Percentiles rank a stretch among this genome's conserved stretches.
These are phyloP conservation scores for Debaryomyces subglobosus DNA, from an alignment of 1,139 yeast species.

Conservation along the genomic window DNA sequence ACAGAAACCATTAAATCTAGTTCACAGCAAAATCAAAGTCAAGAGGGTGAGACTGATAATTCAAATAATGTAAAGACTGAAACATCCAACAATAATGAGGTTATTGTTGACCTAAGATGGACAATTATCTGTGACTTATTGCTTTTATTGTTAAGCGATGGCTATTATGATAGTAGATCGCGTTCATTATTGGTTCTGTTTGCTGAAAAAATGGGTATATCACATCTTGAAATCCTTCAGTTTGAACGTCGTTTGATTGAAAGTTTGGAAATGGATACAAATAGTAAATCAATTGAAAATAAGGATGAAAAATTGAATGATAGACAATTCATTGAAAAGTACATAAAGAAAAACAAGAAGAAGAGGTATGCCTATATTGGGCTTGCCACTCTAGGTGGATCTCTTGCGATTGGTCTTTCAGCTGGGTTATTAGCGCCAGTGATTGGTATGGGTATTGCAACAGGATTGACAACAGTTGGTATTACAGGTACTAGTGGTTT, in stretches of 20 bases:
- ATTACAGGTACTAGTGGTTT: constrained; percentile 90
- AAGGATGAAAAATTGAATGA: constrained; percentile 80
- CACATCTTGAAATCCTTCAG: constrained; percentile 70
- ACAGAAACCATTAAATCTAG: constrained; percentile 40
- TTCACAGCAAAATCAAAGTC: constrained; percentile 11
- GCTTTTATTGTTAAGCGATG: constrained; percentile 76
- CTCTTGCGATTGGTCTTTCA: constrained; percentile 88
- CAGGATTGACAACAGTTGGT: constrained; percentile 94
- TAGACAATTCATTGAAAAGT: constrained; percentile 64
- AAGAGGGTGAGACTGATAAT: constrained; percentile 3
- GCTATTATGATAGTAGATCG: constrained; percentile 88
- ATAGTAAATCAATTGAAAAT: constrained; percentile 49
- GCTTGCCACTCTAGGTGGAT: constrained; percentile 96
- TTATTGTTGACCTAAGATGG: constrained; percentile 79
- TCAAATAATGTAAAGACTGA: constrained; percentile 7
- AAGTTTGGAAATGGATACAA: constrained; percentile 83
- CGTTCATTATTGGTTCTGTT: constrained; percentile 71
- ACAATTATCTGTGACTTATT: constrained; percentile 90
- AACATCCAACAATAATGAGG: constrained; percentile 10
- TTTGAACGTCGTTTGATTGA: constrained; percentile 92
- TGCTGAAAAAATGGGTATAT: constrained; percentile 61
- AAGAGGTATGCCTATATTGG: constrained; percentile 87
- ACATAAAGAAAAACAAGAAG: constrained; percentile 65
- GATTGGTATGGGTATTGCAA: constrained; percentile 97
- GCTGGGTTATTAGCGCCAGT: constrained; percentile 97